phyloP scores from a whole-genome alignment of 495 filamentous ascomycete genomes.

The Neurospora sublineolata region DNA sequence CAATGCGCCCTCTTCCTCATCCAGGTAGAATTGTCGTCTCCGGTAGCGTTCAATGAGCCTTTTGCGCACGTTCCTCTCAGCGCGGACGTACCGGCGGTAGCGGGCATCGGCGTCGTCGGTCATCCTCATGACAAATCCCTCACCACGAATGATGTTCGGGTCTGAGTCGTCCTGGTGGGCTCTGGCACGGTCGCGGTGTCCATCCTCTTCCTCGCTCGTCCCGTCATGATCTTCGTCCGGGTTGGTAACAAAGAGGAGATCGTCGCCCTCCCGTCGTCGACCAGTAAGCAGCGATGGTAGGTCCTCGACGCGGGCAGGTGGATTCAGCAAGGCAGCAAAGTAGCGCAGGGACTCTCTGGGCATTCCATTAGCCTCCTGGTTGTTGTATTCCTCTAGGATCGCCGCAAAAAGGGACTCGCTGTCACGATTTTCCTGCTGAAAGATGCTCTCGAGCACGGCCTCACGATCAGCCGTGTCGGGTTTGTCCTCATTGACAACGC shows the following conservation, averaged over 20 bases:
- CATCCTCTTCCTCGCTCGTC: neutral
- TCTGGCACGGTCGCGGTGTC: neutral
- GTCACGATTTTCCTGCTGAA: conserved; percentile 17
- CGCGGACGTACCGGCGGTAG: neutral
- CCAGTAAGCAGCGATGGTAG: conserved; percentile 23
- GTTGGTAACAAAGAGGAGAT: conserved; percentile 19
- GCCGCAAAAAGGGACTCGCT: conserved; percentile 25
- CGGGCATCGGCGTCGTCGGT: neutral
- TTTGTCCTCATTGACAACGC: conserved; percentile 28
- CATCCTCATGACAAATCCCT: neutral
- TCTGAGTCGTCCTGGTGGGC: neutral
- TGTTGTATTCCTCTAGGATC: conserved; percentile 1
- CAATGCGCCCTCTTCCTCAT: conserved; percentile 62
- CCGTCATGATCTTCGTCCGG: conserved; percentile 6
- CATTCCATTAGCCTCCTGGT: neutral
- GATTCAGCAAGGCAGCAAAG: conserved; percentile 29
- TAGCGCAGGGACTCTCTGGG: conserved; percentile 20
- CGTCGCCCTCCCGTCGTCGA: conserved; percentile 22
- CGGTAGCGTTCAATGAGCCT: conserved; percentile 62
- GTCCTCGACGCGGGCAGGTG: conserved; percentile 26
- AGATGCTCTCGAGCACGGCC: conserved; percentile 29
- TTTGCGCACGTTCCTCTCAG: conserved; percentile 25
- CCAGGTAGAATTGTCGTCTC: conserved; percentile 63
- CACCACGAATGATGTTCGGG: neutral
- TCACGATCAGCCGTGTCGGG: conserved; percentile 30